Evolutionary conservation across 2,329 filamentous ascomycete genomes (phyloP), one percentile per base, ranked within the genome.

Genomic region (Aspergillus aculeatus): DNA sequence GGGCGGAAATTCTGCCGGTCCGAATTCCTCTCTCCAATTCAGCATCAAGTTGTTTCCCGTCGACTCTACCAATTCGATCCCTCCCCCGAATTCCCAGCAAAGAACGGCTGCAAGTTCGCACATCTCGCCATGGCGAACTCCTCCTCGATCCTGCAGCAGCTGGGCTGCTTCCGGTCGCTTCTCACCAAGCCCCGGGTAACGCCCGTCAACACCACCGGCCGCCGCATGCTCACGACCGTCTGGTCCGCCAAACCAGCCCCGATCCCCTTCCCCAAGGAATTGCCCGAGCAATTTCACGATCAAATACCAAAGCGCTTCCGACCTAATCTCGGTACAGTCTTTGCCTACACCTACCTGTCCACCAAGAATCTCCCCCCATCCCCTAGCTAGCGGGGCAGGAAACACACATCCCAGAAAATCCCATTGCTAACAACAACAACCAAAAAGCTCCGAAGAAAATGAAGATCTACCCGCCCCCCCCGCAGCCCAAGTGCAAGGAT

Each of bases 151-250:
- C 73, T 81, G 77, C 86, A 89, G 84, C 89, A 89, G 63, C 77
- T 90, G 71, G 85, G 86, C 81, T 88, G 86, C 77, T 85, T 90
- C 73, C 90, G 89, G 77, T 80, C 84, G 31, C 78, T 85, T 41
- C 72, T 91, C 38, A 44, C 14, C 14, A 68, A 64, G 57, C 59
- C 68, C 12, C 82, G 83, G 50, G 80, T 85, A 63, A 82, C 82
- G 62, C 82, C 84, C 58, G 77, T 12, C 52, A 29, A 10, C 29
- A n/a, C 14, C 57, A 68, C 71, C 47, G 70, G 69, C 53, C 73
- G 73, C 55, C 75, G 86, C 66, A 79, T 81, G 61, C 77, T 88
- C 73, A 75, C 78, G 50, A 81, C 83, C 62, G 71, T 79, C 62
- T 77, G 82, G 69, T 73, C 79, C 56, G 66, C 78, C 59, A 76